Evolutionary conservation across 768 basidiomycete species (phyloP), one percentile per base, ranked within the genome.

Genomic region (Termitomyces sp.): DNA sequence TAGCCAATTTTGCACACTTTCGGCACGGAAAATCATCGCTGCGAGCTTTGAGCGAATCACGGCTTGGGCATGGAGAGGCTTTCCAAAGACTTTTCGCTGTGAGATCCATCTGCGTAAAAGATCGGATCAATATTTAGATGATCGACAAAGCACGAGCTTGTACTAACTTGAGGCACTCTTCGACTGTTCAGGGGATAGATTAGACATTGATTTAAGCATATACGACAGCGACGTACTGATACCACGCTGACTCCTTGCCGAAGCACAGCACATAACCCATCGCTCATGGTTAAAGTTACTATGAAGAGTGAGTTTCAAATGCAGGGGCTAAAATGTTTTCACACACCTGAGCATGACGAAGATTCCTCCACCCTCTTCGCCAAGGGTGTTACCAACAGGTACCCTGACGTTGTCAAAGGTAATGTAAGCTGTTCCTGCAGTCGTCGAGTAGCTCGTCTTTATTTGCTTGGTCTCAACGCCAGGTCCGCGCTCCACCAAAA

Each of bases 231-330:
- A 45, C 63, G 54, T 37, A 62, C 63, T 53, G 37, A 62, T 54
- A 49, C 51, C 50, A 28, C 63, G 62, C 35, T 64, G 63, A 51
- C 59, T 58, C 38, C 63, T 57, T 14, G 61, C 63, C 17, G 63
- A 64, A 14, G 61, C 58, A 52, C 63, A 66, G 43, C 65, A 64
- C 63, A 94, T 94, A 26, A 90, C 89, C 92, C 90, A 95, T 60
- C 89, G 87, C 66, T 94, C 93, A 68, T 95, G 93, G 67, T 96
- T 96, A 74, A 96, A 97, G 72, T 96, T 98, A 56, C 88, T 75
- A 35, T 26, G 38, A 47, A 32, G 1, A 8, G n/a, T 26, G 3
- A 53, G 24, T 21, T 30, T 40, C 9, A 15, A 11, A 35, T 4
- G 5, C 22, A 28, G 5, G 21, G 1, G 0, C n/a, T 21, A 1